These are phyloP conservation scores for Aspergillus sp. DNA, from an alignment of 2,329 filamentous ascomycete species.

Conservation along the genomic window DNA sequence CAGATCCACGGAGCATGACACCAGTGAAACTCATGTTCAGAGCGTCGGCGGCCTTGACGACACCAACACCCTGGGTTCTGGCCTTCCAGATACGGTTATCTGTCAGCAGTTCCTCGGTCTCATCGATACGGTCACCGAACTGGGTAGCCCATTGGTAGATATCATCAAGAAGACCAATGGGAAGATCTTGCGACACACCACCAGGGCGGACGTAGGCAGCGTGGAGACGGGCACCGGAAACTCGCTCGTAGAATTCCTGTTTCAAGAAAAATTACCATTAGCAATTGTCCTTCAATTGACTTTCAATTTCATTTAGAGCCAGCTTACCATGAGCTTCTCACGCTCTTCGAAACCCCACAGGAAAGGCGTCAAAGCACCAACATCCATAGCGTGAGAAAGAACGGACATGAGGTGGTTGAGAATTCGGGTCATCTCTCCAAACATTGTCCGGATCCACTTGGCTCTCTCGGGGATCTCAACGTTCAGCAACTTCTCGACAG, in stretches of 20 bases:
- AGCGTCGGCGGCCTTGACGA: conserved; percentile 87
- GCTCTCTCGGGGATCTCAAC: conserved; percentile 91
- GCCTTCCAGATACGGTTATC: conserved; percentile 99
- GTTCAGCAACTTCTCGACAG: conserved; percentile 96
- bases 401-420: conserved; percentile 98
- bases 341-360: conserved; percentile 99
- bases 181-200: conserved; percentile 93
- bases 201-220: conserved; percentile 95
- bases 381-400: conserved; percentile 96
- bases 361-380: conserved; percentile 95
- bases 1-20: conserved; percentile 96
- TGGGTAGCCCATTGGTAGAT: conserved; percentile 99
- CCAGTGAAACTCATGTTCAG: conserved; percentile 95
- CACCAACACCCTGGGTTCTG: conserved; percentile 83
- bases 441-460: conserved; percentile 94
- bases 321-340: conserved; percentile 95
- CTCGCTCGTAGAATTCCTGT: conserved; percentile 99
- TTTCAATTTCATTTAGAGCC: background rate
- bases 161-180: conserved; percentile 88
- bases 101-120: conserved; percentile 96
- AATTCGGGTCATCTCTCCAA: conserved; percentile 89
- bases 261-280: conserved; percentile 10
- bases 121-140: conserved; percentile 96
- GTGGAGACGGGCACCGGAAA: conserved; percentile 95
- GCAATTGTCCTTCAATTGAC: conserved; percentile 2